Evolutionary conservation across 441 rosid genomes (phyloP), one percentile per base, ranked within the genome.

Genomic region (Brassica balearica): DNA sequence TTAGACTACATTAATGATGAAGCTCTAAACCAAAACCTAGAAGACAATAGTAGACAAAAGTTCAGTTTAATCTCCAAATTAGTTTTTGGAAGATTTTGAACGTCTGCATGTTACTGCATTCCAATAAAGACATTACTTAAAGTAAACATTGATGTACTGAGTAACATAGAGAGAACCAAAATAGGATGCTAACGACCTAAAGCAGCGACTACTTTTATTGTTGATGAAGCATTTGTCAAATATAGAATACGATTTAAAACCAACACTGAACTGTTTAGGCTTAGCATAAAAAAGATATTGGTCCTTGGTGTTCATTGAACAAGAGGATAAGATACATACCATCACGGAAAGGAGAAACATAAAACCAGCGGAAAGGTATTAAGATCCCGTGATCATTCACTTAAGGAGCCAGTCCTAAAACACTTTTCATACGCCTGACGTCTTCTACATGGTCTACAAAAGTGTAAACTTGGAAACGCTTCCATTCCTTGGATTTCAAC

Each of bases 1-100:
- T 70, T 55, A 64, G 76, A 70, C 23, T 76, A 36, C 63, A 68
- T 60, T 46, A 68, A 22, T 59, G 63, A 68, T 68, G 69, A 67
- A 69, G 62, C 67, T 75, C 48, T 20, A 6, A 71, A 32, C 15
- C 34, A 19, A 0, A 68, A n/a, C 60, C 12, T 29, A 65, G 7
- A 17, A 15, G 27, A 65, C 69, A 9, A 65, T 36, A 63, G n/a
- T 65, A 63, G 8, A 32, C 14, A 32, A 32, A 0, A 32, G 36
- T 32, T 32, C 0, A 32, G 36, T 32, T 32, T 32, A 32, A 32
- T 32, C 1, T 32, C 36, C 36, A 32, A 32, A 32, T 32, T 32
- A 32, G 36, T 32, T 32, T 32, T 32, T 32, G 36, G 36, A 32
- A 32, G 36, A 32, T 32, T 32, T 32, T 32, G 36, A 32, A 32